Evolutionary conservation across 2,329 filamentous ascomycete species (phyloP).

Genomic region (Dothistroma pini): DNA sequence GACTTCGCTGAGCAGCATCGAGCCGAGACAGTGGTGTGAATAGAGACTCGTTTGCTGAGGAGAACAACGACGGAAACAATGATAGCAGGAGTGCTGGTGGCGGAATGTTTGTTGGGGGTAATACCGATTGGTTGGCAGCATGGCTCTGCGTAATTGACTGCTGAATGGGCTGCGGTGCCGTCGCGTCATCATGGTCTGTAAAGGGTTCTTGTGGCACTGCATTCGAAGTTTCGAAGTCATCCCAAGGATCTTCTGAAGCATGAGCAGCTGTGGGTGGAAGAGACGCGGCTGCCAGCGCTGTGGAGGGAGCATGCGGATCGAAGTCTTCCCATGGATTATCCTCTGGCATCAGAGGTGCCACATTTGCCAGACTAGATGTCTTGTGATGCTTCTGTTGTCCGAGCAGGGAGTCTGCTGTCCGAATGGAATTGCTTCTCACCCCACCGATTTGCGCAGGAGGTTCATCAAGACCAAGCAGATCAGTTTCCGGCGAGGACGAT

Average conservation of each 20-base stretch:
- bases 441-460: conserved; percentile 10
- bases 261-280: background rate
- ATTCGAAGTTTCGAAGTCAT: conserved; percentile 40
- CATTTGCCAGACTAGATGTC: conserved; percentile 1
- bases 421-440: conserved; percentile 3
- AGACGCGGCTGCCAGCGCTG: background rate
- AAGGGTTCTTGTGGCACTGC: conserved; percentile 6
- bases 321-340: conserved; percentile 12
- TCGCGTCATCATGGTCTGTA: background rate
- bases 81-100: conserved; percentile 80
- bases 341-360: conserved; percentile 1
- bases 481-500: conserved; percentile 20
- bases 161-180: conserved; percentile 3
- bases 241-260: conserved; percentile 40
- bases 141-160: background rate
- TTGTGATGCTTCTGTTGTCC: conserved; percentile 9
- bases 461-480: conserved; percentile 32
- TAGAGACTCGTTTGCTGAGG: conserved; percentile 60
- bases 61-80: conserved; percentile 68
- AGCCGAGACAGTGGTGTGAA: conserved; percentile 58
- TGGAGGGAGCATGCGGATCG: background rate
- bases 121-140: conserved; percentile 1
- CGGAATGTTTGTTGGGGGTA: conserved; percentile 79
- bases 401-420: conserved; percentile 1
- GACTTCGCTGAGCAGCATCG: conserved; percentile 54